These are phyloP conservation scores for Cytospora schulzeri DNA, from an alignment of 2,329 filamentous ascomycete genomes.

Conservation along the genomic window DNA sequence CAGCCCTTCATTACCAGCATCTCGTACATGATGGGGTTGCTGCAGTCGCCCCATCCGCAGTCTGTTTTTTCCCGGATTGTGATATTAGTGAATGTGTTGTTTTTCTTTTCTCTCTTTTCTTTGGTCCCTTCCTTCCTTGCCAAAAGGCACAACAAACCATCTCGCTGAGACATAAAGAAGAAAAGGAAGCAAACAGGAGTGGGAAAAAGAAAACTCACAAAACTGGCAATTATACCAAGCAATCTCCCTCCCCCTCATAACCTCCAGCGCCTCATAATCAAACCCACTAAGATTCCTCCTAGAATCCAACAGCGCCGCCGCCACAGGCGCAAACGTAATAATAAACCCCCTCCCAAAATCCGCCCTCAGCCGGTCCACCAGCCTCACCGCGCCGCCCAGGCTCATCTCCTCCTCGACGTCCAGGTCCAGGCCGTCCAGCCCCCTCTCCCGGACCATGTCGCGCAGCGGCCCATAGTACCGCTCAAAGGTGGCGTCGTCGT, in stretches of 20 bases:
- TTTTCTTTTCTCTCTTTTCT: no score
- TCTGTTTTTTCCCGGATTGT: slow-evolving; percentile 45
- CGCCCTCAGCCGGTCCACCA: slow-evolving; percentile 64
- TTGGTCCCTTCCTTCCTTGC: no score
- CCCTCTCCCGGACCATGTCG: slow-evolving; percentile 58
- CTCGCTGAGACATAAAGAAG: background rate
- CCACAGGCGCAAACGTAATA: slow-evolving; percentile 78
- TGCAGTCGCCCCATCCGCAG: slow-evolving; percentile 75
- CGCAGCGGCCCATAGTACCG: slow-evolving; percentile 68
- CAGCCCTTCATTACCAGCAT: slow-evolving; percentile 59
- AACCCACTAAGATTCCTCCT: slow-evolving; percentile 73
- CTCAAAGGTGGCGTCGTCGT: slow-evolving; percentile 60
- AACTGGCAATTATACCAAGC: slow-evolving; percentile 84
- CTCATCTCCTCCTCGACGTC: slow-evolving; percentile 76
- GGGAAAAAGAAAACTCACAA: slow-evolving; percentile 25
- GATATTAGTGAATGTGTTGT: background rate
- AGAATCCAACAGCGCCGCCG: slow-evolving; percentile 67
- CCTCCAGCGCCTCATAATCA: slow-evolving; percentile 71
- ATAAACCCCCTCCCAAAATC: slow-evolving; percentile 71
- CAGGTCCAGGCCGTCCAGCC: slow-evolving; percentile 68
- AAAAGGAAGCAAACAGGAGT: background rate
- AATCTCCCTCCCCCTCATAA: slow-evolving; percentile 62
- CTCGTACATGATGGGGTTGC: slow-evolving; percentile 51
- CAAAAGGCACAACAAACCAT: no score
- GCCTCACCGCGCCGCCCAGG: slow-evolving; percentile 60